Conservation (phyloP, 73 alveolate genomes). For the Paramecium pentaurelia region DNA sequence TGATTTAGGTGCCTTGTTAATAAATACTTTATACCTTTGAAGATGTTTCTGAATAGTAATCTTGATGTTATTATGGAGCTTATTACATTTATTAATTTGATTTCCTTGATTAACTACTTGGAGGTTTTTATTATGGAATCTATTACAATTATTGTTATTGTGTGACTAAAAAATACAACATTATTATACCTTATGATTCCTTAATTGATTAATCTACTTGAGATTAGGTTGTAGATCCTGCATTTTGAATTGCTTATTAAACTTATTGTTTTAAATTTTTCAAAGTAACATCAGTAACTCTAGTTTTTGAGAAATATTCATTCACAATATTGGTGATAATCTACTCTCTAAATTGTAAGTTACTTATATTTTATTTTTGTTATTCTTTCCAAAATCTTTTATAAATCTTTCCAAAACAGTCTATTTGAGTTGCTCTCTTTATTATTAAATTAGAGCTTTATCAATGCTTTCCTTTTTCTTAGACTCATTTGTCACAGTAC, state of each 20-base stretch:
- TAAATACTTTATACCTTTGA: neutral
- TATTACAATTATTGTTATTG: neutral
- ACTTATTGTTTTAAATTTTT: conserved; percentile 24
- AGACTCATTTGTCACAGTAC: neutral
- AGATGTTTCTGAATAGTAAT: neutral
- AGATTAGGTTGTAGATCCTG: neutral
- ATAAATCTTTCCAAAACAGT: conserved; percentile 50
- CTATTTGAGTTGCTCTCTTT: conserved; percentile 56
- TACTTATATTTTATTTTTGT: conserved; percentile 41
- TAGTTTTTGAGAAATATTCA: conserved; percentile 20
- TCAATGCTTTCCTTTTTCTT: conserved; percentile 24
- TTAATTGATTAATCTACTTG: neutral
- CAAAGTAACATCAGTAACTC: conserved; percentile 52
- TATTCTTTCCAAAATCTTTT: conserved; percentile 52
- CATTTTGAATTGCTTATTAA: neutral
- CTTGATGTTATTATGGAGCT: neutral
- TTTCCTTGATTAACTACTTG: conserved; percentile 6
- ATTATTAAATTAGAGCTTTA: conserved; percentile 37
- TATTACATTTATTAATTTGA: neutral
- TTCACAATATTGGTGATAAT: conserved; percentile 8
- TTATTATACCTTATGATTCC: neutral
- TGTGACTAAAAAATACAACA: neutral
- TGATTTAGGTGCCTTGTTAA: conserved; percentile 52
- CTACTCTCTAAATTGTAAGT: neutral
- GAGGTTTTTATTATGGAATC: neutral